Conservation (phyloP, 148 eudicot genomes). For the Rhododendron griersonianum region DNA sequence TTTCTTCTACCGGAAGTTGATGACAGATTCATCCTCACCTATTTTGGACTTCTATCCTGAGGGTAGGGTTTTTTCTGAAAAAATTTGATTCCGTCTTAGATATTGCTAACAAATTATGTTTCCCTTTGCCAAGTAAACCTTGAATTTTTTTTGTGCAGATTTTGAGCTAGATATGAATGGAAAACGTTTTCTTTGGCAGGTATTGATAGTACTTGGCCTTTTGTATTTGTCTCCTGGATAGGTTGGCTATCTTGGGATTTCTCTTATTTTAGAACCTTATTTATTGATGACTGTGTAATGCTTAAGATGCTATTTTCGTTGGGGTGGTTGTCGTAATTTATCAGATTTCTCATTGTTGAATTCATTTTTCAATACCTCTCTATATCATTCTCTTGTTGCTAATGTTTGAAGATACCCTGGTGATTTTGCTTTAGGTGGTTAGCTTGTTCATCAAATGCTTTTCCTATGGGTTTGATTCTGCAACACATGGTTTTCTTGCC, state of each 20-base stretch:
- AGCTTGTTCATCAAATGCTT: not conserved
- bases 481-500: not conserved
- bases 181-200: conserved; percentile 28
- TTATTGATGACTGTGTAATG: not conserved
- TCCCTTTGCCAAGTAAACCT: not conserved
- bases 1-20: conserved; percentile 25
- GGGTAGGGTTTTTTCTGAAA: conserved; percentile 11
- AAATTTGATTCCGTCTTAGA: not conserved
- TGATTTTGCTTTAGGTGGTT: not conserved
- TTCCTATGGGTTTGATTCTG: not conserved
- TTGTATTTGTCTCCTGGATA: not conserved
- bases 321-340: not conserved
- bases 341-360: not conserved
- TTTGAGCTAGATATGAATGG: conserved; percentile 38
- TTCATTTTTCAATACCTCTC: not conserved
- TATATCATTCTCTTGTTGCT: not conserved
- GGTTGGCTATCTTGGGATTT: not conserved
- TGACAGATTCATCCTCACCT: conserved; percentile 32
- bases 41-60: conserved; percentile 37
- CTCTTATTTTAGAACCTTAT: not conserved
- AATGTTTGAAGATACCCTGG: not conserved
- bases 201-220: conserved; percentile 1
- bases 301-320: not conserved
- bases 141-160: conserved; percentile 16
- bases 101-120: not conserved